Evolutionary conservation across 805 yeast genomes (phyloP).

Genomic region (Deakozyma indianensis): DNA sequence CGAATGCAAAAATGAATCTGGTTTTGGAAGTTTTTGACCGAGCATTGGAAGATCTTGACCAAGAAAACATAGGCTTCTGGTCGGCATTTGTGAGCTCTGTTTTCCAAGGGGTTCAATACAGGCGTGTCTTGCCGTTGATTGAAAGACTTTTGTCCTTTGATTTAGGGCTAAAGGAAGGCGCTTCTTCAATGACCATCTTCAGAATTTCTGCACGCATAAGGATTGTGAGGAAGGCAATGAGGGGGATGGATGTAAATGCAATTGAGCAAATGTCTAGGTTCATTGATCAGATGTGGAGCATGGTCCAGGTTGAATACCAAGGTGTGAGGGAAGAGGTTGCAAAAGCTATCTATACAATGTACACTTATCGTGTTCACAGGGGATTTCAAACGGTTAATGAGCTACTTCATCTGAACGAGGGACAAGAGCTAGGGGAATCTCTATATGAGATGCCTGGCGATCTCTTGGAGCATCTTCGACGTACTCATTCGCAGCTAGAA

Average conservation of each 20-base stretch:
- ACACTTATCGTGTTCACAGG: not conserved
- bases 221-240: not conserved
- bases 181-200: not conserved
- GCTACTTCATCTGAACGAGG: not conserved
- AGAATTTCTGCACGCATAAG: not conserved
- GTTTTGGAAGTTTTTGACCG: not conserved
- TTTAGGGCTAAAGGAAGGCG: not conserved
- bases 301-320: not conserved
- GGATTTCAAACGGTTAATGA: not conserved
- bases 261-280: not conserved
- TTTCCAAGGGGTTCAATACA: not conserved
- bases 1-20: not conserved
- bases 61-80: not conserved
- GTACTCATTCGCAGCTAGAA: not conserved
- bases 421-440: not conserved
- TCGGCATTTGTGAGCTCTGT: not conserved
- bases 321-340: constrained; percentile 1
- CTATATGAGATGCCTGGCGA: not conserved
- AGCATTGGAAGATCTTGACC: not conserved
- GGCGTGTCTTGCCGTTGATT: not conserved
- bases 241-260: not conserved
- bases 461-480: not conserved
- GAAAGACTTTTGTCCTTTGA: not conserved
- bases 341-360: not conserved
- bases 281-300: not conserved